Evolutionary conservation across 2,329 filamentous ascomycete genomes (phyloP).

Genomic region (Fusarium cicatricum): DNA sequence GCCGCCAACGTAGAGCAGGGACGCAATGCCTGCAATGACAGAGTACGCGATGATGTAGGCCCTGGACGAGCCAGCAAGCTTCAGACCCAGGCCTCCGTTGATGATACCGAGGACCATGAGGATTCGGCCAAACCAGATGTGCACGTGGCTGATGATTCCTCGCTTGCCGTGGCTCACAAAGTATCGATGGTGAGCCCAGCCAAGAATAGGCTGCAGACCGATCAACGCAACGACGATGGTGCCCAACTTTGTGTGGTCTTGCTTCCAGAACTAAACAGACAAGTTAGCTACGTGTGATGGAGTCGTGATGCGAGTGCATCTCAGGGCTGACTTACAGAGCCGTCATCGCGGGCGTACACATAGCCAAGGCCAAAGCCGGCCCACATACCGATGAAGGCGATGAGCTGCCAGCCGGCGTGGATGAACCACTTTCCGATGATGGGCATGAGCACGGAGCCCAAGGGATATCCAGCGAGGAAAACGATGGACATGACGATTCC

Average conservation of each 20-base stretch:
- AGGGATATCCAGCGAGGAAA: conserved; percentile 66
- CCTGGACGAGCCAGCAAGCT: conserved; percentile 53
- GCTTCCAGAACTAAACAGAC: conserved; percentile 56
- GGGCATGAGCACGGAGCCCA: conserved; percentile 69
- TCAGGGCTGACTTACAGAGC: conserved; percentile 51
- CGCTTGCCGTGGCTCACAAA: conserved; percentile 59
- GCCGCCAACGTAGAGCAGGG: conserved; percentile 53
- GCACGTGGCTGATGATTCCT: conserved; percentile 61
- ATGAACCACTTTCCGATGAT: conserved; percentile 63
- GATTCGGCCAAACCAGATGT: conserved; percentile 69
- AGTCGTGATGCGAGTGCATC: conserved; percentile 5
- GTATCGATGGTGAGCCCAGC: conserved; percentile 64
- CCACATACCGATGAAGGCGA: conserved; percentile 66
- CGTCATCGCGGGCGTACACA: conserved; percentile 51
- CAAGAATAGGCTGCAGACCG: conserved; percentile 65
- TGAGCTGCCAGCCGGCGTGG: conserved; percentile 64
- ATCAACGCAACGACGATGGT: conserved; percentile 63
- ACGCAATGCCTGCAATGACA: conserved; percentile 61
- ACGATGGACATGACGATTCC: conserved; percentile 69
- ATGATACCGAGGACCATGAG: conserved; percentile 67
- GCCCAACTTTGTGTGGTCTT: conserved; percentile 65
- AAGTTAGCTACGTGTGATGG: conserved; percentile 28
- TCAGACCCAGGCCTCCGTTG: conserved; percentile 70
- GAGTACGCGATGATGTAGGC: conserved; percentile 62
- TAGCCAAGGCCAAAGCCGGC: conserved; percentile 67